Evolutionary conservation across 2,329 filamentous ascomycete species (phyloP), one percentile per base, ranked within the genome.

Genomic region (Rutstroemia sp.): DNA sequence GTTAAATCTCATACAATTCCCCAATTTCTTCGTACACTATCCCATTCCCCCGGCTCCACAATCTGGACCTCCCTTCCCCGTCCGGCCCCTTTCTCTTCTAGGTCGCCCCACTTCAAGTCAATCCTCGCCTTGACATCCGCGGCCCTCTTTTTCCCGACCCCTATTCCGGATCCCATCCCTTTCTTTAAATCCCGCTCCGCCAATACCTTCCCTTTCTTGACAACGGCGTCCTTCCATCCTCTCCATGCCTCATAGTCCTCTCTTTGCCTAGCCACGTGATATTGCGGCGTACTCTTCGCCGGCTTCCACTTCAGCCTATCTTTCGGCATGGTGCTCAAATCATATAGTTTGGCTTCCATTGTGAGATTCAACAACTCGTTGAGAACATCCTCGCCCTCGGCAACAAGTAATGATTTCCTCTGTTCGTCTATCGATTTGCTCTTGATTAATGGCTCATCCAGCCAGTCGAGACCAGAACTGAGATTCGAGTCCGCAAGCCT

Each of bases 231-330:
- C 63, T 78, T 75, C 83, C 83, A 86, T 58, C 72, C 71, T 64
- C 74, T 76, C 83, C 82, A 86, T 1, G 76, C 73, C 23, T 78
- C 83, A 65, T 81, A 86, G 60, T 87, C 80, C 70, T 89, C 86
- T 57, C 75, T 77, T 68, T 85, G 80, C 68, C 76, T 78, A 17
- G 83, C 84, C 9, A 83, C 82, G 58, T 85, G 81, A 71, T 84
- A 89, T 67, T 82, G 78, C 4, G 84, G 81, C 47, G 83, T 87
- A 40, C 75, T 76, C 65, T 74, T 81, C 21, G 81, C 80, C 21
- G 85, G 85, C 60, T 81, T 78, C 86, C 87, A 89, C 9, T 79
- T 78, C 42, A 84, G 74, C 67, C 77, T 81, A 65, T 87, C 81
- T 66, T 78, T 72, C 1, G 82, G 80, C 61, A 84, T 68, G 27